Percentiles rank a stretch among this genome's conserved stretches.
These are phyloP conservation scores for Sugiyamaella xylanicola DNA, from an alignment of 1,139 yeast genomes.

Conservation along the genomic window DNA sequence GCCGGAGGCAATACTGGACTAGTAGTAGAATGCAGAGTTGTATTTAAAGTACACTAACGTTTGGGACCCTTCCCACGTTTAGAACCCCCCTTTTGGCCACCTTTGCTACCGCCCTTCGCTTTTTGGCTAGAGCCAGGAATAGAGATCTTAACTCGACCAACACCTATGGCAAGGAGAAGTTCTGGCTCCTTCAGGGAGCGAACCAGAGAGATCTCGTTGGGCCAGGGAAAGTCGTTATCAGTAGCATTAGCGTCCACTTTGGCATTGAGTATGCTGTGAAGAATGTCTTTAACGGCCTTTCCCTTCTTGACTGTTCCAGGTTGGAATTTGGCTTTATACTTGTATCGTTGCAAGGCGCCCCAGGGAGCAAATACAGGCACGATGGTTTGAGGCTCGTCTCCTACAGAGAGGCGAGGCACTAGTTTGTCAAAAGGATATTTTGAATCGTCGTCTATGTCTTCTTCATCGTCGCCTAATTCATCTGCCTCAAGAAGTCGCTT, in stretches of 20 bases:
- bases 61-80: constrained; percentile 26
- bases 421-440: constrained; percentile 39
- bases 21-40: background rate
- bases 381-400: constrained; percentile 55
- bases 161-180: constrained; percentile 54
- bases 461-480: constrained; percentile 40
- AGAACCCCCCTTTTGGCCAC: constrained; percentile 23
- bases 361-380: constrained; percentile 95
- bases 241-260: constrained; percentile 53
- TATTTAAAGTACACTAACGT: constrained; percentile 12
- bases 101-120: constrained; percentile 17
- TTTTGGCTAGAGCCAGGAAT: constrained; percentile 33
- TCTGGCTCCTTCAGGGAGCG: constrained; percentile 60
- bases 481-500: constrained; percentile 43
- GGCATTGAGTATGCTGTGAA: constrained; percentile 60
- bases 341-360: constrained; percentile 70
- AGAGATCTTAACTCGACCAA: constrained; percentile 46
- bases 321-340: constrained; percentile 81
- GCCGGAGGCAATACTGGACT: too few species aligned
- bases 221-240: constrained; percentile 70
- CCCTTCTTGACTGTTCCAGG: constrained; percentile 92
- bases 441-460: constrained; percentile 36
- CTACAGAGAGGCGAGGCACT: constrained; percentile 42
- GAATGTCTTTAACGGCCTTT: constrained; percentile 71
- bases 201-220: constrained; percentile 61